Evolutionary conservation across 2,329 filamentous ascomycete genomes (phyloP).

Genomic region (Cladosporium velox): DNA sequence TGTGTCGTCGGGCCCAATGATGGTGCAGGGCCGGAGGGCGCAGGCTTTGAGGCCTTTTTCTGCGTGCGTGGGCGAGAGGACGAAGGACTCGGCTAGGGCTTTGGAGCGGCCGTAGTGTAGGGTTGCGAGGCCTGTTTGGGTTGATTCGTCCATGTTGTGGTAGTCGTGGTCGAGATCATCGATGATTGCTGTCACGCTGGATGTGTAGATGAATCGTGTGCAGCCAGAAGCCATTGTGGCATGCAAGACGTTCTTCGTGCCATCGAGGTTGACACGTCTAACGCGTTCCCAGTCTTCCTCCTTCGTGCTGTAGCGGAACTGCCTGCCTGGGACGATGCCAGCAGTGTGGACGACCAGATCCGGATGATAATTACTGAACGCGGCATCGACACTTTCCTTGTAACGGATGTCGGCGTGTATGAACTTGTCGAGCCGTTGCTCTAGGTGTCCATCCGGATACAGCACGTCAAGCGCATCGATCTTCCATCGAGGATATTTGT

Average conservation of each 20-base stretch:
- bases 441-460: conserved; percentile 28
- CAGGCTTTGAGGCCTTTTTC: conserved; percentile 45
- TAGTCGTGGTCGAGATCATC: conserved; percentile 75
- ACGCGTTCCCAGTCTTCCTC: conserved; percentile 58
- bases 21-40: conserved; percentile 80
- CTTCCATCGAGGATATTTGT: conserved; percentile 39
- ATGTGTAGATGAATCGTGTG: conserved; percentile 86
- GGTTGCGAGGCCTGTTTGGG: conserved; percentile 72
- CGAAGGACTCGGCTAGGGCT: conserved; percentile 77
- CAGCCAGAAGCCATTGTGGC: conserved; percentile 70
- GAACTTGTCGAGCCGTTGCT: conserved; percentile 34
- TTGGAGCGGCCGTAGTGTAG: conserved; percentile 89
- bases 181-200: conserved; percentile 81
- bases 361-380: conserved; percentile 67
- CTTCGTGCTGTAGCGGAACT: conserved; percentile 43
- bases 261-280: conserved; percentile 82
- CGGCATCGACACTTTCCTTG: conserved; percentile 36
- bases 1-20: conserved; percentile 87
- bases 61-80: conserved; percentile 69
- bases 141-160: conserved; percentile 80
- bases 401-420: conserved; percentile 45
- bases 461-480: conserved; percentile 46
- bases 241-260: conserved; percentile 75
- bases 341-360: conserved; percentile 91
- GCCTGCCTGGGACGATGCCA: conserved; percentile 46